Base-by-base conservation (phyloP, 305 asterid genomes). In the Fraxinus latifolia region DNA sequence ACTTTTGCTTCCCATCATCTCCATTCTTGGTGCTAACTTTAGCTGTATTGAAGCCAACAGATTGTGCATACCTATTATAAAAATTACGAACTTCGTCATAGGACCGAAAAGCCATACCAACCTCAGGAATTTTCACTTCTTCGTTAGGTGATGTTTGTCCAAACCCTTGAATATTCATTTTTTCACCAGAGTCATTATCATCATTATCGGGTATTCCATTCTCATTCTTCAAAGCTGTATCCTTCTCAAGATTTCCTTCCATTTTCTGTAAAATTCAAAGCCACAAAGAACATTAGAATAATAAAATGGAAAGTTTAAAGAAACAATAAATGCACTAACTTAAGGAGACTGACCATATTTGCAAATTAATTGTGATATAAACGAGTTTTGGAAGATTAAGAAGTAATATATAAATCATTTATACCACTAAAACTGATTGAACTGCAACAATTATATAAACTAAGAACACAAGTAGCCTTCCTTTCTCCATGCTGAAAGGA, bases 1-100 rank as follows among this genome's bases (percentile, higher is more conserved):
- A 65, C 73, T 65, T 65, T 65, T 21, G 73, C 34, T 65, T 65
- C 17, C 73, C 73, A 65, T 65, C 73, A 65, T 65, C 73, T 25
- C 73, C 73, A 65, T 65, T 65, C 34, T 65, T 65, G 34, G 73
- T 65, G 33, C 73, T 65, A 65, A 65, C 73, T 65, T 65, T 65
- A 0, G 73, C 33, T 3, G 73, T 65, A 25, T 25, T 25, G 33
- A 65, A 65, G 73, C 73, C 73, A 65, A 65, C 73, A 21, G n/a
- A 65, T 25, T 65, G 34, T 65, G 73, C 73, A 65, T 65, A 65
- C 34, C 73, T 25, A 65, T 65, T 65, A 25, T 65, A 65, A 65
- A 65, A 65, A 7, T 25, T 25, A 65, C 73, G 73, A 12, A 65
- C 73, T 65, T 65, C 73, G 25, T 65, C 73, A 65, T 65, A 65